Percentiles rank a stretch among this genome's conserved stretches.
Evolutionary conservation across 352 stramenopile genomes (phyloP).

Genomic region (Phytophthora uliginosa): DNA sequence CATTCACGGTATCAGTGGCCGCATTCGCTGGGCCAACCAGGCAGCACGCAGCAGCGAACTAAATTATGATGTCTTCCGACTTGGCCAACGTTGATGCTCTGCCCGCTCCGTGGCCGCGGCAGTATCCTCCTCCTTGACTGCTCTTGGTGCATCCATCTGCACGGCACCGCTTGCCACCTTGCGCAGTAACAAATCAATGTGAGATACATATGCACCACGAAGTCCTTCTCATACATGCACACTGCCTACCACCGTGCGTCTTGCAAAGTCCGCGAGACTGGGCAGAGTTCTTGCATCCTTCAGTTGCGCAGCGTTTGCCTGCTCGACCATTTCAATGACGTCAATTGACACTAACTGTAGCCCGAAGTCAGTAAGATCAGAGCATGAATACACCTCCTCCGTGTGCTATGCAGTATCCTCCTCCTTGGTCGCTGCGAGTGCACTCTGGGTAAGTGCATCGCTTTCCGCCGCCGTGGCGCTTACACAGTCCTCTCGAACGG

Average conservation of each 20-base stretch:
- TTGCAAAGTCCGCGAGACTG: slow-evolving; percentile 89
- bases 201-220: not conserved
- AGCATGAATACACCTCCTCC: slow-evolving; percentile 58
- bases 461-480: slow-evolving; percentile 88
- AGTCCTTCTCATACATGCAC: not conserved
- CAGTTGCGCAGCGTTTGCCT: slow-evolving; percentile 75
- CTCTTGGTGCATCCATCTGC: slow-evolving; percentile 71
- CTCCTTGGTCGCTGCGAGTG: slow-evolving; percentile 85
- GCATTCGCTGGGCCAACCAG: not conserved
- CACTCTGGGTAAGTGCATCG: slow-evolving; percentile 70
- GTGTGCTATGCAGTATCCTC: slow-evolving; percentile 85
- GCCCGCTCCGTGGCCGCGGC: slow-evolving; percentile 58
- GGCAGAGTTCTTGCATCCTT: slow-evolving; percentile 82
- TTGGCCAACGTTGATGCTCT: slow-evolving; percentile 1
- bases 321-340: not conserved
- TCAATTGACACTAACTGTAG: not conserved
- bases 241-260: slow-evolving; percentile 79
- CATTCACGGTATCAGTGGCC: slow-evolving; percentile 6
- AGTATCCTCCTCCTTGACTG: slow-evolving; percentile 77
- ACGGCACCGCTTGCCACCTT: slow-evolving; percentile 78
- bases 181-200: not conserved
- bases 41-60: not conserved
- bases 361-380: not conserved
- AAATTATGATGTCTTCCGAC: slow-evolving; percentile 1
- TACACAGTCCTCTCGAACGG: slow-evolving; percentile 85